Conservation (phyloP, 495 filamentous ascomycete genomes). For the Penicillium silybi region DNA sequence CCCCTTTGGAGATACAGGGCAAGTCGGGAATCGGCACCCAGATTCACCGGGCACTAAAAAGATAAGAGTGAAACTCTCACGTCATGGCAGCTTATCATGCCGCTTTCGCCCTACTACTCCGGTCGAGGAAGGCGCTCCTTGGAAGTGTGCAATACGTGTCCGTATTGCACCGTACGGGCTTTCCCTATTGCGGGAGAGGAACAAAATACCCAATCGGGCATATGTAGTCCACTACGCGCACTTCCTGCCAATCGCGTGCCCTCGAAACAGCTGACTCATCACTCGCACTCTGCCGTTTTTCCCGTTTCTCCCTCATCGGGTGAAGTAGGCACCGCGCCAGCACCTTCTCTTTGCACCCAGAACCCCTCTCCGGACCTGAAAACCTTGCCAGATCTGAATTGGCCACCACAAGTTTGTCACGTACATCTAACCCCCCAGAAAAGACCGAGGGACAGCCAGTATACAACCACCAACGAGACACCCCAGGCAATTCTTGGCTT, state of each 20-base stretch:
- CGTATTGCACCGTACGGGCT: background rate
- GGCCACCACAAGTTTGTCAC: background rate
- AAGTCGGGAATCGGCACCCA: conserved; percentile 11
- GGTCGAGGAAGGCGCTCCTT: background rate
- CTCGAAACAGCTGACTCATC: conserved; percentile 11
- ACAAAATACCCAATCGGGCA: conserved; percentile 1
- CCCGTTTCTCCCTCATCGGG: conserved; percentile 10
- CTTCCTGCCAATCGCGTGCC: conserved; percentile 11
- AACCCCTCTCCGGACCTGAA: background rate
- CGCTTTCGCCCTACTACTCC: conserved; percentile 15
- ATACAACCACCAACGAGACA: background rate
- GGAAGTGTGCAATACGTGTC: background rate
- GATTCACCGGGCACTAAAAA: background rate
- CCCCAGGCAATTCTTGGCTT: conserved; percentile 18
- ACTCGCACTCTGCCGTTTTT: background rate
- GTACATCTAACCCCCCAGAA: background rate
- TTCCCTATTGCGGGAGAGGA: background rate
- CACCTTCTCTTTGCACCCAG: background rate
- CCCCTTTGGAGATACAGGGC: background rate
- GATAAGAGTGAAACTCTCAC: conserved; percentile 29
- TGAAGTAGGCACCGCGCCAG: background rate
- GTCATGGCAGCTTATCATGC: conserved; percentile 26
- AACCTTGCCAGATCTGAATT: conserved; percentile 1
- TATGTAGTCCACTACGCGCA: background rate
- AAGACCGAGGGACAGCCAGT: background rate